phyloP scores from a whole-genome alignment of 2,329 filamentous ascomycete species.

The Rhynchosporium agropyri region DNA sequence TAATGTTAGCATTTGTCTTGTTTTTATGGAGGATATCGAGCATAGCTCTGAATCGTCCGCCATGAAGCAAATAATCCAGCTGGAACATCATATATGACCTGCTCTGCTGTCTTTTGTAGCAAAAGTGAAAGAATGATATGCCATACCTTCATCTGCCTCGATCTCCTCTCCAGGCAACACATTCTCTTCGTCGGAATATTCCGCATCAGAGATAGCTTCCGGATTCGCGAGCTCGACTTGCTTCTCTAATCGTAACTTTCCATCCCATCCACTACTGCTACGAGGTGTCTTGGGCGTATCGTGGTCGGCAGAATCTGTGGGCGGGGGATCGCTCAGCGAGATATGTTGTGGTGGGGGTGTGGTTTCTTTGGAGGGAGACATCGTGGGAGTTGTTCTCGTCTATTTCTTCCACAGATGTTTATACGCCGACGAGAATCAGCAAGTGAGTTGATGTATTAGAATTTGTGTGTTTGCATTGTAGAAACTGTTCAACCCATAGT shows the following conservation, averaged over 20 bases:
- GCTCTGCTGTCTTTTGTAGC: neutral
- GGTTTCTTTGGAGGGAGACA: conserved; percentile 31
- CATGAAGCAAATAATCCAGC: no score
- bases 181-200: conserved; percentile 77
- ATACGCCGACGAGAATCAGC: neutral
- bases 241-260: conserved; percentile 75
- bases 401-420: neutral
- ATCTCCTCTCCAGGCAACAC: conserved; percentile 74
- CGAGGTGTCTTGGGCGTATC: conserved; percentile 38
- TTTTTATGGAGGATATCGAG: neutral
- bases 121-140: conserved; percentile 1
- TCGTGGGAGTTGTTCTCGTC: conserved; percentile 10
- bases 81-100: no score
- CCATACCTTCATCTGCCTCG: conserved; percentile 75
- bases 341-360: conserved; percentile 33
- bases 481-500: conserved; percentile 13
- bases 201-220: conserved; percentile 80
- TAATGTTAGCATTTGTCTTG: neutral
- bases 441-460: neutral
- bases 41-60: neutral
- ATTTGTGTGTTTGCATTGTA: neutral
- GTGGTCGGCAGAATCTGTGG: conserved; percentile 34
- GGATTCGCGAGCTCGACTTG: conserved; percentile 73
- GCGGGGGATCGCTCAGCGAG: conserved; percentile 29
- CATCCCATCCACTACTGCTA: conserved; percentile 79